These are phyloP conservation scores for Euphorbia tirucalli DNA, from an alignment of 345 rosid genomes.

Conservation along the genomic window DNA sequence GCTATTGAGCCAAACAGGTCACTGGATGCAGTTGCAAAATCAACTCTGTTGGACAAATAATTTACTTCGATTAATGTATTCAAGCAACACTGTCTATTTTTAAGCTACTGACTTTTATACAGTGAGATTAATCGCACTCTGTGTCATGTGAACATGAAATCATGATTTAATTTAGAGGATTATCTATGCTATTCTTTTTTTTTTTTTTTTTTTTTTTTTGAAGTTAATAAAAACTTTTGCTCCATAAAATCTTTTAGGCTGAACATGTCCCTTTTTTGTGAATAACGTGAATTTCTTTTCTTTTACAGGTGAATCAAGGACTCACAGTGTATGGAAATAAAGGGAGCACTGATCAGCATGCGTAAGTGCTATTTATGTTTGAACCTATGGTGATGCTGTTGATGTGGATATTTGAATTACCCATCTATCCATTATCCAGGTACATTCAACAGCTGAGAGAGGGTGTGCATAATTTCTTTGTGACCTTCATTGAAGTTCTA, in stretches of 20 bases:
- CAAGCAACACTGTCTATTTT: background rate
- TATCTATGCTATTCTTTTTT: too few relatives aligned
- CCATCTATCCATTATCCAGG: slow-evolving; percentile 32
- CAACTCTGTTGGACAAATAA: background rate
- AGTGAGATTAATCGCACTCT: too few relatives aligned
- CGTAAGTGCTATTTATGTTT: slow-evolving; percentile 53
- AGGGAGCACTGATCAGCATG: slow-evolving; percentile 99
- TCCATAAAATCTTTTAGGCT: background rate
- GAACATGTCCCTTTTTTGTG: background rate
- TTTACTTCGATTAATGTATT: background rate
- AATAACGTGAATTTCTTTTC: slow-evolving; percentile 13
- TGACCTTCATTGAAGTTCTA: slow-evolving; percentile 90
- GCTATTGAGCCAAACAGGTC: background rate
- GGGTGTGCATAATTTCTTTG: slow-evolving; percentile 97
- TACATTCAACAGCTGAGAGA: slow-evolving; percentile 99
- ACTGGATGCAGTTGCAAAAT: background rate
- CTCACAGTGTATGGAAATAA: slow-evolving; percentile 93
- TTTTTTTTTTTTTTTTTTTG: background rate
- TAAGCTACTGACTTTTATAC: background rate
- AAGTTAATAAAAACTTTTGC: background rate
- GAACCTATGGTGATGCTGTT: slow-evolving; percentile 1
- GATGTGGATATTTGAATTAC: slow-evolving; percentile 1
- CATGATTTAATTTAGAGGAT: background rate
- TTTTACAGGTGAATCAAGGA: slow-evolving; percentile 91
- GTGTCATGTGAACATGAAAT: background rate